Percentiles rank a stretch among this genome's conserved stretches.
phyloP scores from a whole-genome alignment of 352 stramenopile species.

The Pythium scleroteichum region DNA sequence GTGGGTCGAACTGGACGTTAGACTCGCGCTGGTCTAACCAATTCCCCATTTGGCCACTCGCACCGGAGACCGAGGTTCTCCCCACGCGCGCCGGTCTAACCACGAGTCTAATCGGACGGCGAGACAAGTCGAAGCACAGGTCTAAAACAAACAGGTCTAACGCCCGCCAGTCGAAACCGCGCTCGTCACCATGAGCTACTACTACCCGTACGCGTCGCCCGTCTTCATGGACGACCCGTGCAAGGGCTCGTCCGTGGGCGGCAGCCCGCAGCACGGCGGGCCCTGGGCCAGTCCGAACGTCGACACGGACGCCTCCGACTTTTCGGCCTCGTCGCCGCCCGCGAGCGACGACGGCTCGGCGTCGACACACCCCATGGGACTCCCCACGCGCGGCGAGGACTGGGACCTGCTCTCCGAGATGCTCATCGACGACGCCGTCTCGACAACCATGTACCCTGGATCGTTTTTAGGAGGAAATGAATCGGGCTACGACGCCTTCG shows the following conservation, averaged over 20 bases:
- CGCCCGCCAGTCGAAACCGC: too few species aligned
- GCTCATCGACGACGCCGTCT: slow-evolving; percentile 48
- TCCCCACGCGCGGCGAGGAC: slow-evolving; percentile 22
- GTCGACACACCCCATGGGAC: slow-evolving; percentile 7
- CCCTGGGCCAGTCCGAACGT: slow-evolving; percentile 11
- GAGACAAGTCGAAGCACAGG: too few species aligned
- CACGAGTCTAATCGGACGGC: not conserved
- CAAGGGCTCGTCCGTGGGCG: not conserved
- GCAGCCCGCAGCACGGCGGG: not conserved
- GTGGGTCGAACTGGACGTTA: not conserved
- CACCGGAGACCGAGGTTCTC: too few species aligned
- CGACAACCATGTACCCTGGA: slow-evolving; percentile 7
- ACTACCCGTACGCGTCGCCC: slow-evolving; percentile 6
- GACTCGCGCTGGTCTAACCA: too few species aligned
- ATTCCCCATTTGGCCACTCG: too few species aligned
- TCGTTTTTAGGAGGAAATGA: slow-evolving; percentile 5
- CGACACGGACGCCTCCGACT: slow-evolving; percentile 36
- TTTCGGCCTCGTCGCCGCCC: slow-evolving; percentile 29
- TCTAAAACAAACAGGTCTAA: too few species aligned
- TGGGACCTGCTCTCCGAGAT: slow-evolving; percentile 67
- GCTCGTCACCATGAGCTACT: slow-evolving; percentile 1
- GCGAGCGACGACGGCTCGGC: slow-evolving; percentile 31
- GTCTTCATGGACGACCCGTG: slow-evolving; percentile 1
- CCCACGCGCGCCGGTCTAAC: not conserved
- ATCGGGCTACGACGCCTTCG: slow-evolving; percentile 11